These are phyloP conservation scores for Penicillium sp. DNA, from an alignment of 2,329 filamentous ascomycete species.

Conservation along the genomic window DNA sequence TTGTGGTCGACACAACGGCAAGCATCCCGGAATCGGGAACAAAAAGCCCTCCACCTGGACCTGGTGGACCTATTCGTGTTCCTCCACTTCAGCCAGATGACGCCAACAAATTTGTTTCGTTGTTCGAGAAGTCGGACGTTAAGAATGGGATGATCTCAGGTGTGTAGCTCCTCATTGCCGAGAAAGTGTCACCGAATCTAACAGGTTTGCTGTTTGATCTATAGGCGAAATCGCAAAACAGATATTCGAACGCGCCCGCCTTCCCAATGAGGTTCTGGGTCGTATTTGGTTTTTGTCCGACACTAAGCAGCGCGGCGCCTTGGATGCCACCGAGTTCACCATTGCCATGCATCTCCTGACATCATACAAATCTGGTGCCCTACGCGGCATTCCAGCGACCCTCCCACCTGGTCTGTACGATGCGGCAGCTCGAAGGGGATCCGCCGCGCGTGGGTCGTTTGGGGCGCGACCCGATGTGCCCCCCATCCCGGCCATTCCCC, in stretches of 20 bases:
- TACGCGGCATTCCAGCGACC: slow-evolving; percentile 75
- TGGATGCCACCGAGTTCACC: slow-evolving; percentile 88
- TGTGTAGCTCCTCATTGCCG: slow-evolving; percentile 24
- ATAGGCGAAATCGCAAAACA: slow-evolving; percentile 80
- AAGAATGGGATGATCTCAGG: slow-evolving; percentile 73
- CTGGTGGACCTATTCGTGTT: slow-evolving; percentile 71
- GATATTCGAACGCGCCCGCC: slow-evolving; percentile 89
- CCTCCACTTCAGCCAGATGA: slow-evolving; percentile 86
- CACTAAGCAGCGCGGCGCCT: slow-evolving; percentile 83
- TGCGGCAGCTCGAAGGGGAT: slow-evolving; percentile 72
- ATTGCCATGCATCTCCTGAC: slow-evolving; percentile 97
- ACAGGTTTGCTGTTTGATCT: background rate
- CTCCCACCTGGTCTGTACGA: slow-evolving; percentile 87
- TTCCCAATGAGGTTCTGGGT: slow-evolving; percentile 88
- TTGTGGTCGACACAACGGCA: slow-evolving; percentile 50
- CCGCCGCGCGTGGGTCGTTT: slow-evolving; percentile 52
- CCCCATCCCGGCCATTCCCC: slow-evolving; percentile 69
- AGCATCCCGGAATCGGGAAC: slow-evolving; percentile 53
- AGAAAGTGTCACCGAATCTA: background rate
- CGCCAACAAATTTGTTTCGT: slow-evolving; percentile 78
- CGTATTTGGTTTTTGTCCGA: slow-evolving; percentile 95
- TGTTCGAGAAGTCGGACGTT: slow-evolving; percentile 87
- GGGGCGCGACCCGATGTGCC: slow-evolving; percentile 53
- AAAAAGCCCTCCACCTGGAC: slow-evolving; percentile 46
- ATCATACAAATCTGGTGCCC: slow-evolving; percentile 79